phyloP scores from a whole-genome alignment of 768 basidiomycete genomes.

The Exidia glandulosa region DNA sequence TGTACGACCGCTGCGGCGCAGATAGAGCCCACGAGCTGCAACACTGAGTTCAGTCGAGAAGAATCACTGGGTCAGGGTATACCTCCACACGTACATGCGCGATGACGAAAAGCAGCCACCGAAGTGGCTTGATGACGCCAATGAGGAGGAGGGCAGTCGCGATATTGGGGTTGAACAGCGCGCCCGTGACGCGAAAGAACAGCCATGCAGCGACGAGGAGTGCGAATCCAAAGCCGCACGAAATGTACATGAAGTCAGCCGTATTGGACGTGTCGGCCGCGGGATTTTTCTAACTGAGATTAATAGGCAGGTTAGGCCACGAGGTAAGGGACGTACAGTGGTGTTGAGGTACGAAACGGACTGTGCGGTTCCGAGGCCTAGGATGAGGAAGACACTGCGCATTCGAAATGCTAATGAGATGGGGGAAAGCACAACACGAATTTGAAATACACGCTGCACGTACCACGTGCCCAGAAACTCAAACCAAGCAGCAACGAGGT shows the following conservation, averaged over 20 bases:
- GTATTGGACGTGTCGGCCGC: not conserved
- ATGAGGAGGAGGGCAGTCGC: slow-evolving; percentile 47
- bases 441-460: not conserved
- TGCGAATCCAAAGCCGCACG: slow-evolving; percentile 30
- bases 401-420: not conserved
- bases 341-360: not conserved
- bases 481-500: not conserved
- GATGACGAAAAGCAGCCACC: slow-evolving; percentile 47
- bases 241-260: not conserved
- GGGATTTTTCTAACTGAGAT: not conserved
- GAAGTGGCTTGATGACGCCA: slow-evolving; percentile 41
- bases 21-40: slow-evolving; percentile 40
- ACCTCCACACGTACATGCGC: slow-evolving; percentile 30
- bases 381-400: not conserved
- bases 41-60: not conserved
- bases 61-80: not conserved
- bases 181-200: slow-evolving; percentile 54
- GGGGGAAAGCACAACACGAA: too few relatives aligned
- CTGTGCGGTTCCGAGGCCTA: not conserved
- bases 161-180: slow-evolving; percentile 56
- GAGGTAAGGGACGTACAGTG: not conserved
- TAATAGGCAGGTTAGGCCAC: not conserved
- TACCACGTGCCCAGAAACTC: not conserved
- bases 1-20: slow-evolving; percentile 44
- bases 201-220: slow-evolving; percentile 56